A percentile compares a stretch with the other conserved stretches of the same genome.
phyloP scores from a whole-genome alignment of 345 rosid genomes.

The Iberis pinnata region DNA sequence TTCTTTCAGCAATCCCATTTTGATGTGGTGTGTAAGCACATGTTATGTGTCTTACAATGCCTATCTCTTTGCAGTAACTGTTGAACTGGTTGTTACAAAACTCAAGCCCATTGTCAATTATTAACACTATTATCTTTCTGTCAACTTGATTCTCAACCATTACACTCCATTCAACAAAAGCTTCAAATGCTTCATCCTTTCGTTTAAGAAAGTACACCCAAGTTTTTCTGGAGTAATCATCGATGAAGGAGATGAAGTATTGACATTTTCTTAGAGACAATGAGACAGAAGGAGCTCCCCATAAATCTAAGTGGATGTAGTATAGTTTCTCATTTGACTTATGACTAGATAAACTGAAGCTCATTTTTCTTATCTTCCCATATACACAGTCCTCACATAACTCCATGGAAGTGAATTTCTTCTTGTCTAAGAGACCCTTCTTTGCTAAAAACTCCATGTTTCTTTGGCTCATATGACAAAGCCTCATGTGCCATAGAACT shows the following conservation, averaged over 20 bases:
- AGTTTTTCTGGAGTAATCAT: no score
- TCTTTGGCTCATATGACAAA: no score
- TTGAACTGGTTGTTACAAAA: not conserved
- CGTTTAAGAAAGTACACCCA: not conserved
- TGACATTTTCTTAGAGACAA: no score
- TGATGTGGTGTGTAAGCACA: not conserved
- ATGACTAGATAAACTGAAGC: not conserved
- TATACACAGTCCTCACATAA: not conserved
- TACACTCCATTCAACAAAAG: not conserved
- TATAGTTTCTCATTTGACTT: not conserved
- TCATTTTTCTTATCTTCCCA: not conserved
- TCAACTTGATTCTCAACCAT: not conserved
- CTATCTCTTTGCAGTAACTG: not conserved
- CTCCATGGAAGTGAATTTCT: no score
- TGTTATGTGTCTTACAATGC: not conserved
- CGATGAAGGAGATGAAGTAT: no score
- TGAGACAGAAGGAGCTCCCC: no score
- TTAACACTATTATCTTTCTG: not conserved
- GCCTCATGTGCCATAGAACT: no score
- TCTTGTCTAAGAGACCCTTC: no score
- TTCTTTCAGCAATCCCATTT: not conserved
- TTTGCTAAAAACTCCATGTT: no score
- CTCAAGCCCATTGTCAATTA: not conserved
- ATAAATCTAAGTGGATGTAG: no score
- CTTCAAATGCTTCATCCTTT: not conserved